phyloP scores from a whole-genome alignment of 768 basidiomycete genomes.

The Lactifluus hygrophoroides region DNA sequence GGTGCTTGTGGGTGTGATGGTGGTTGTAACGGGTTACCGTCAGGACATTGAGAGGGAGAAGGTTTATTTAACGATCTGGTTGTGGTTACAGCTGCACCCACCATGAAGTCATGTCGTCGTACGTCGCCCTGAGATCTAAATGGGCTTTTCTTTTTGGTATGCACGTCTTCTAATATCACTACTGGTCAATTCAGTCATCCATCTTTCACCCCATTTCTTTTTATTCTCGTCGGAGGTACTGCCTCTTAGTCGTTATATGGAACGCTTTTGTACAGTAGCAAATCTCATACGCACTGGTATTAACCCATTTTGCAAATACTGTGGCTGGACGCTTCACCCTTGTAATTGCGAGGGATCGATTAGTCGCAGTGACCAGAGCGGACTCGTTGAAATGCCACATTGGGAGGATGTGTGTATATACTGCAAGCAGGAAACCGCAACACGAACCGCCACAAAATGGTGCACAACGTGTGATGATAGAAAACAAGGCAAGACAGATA shows the following conservation, averaged over 20 bases:
- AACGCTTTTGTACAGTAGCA: conserved; percentile 8
- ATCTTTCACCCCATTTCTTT: background rate
- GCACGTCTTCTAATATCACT: background rate
- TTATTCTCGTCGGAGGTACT: background rate
- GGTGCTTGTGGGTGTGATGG: conserved; percentile 16
- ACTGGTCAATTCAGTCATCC: background rate
- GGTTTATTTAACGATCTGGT: background rate
- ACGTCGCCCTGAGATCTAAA: background rate
- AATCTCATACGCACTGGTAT: background rate
- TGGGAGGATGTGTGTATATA: too few species aligned
- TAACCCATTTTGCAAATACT: background rate
- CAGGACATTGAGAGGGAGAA: background rate
- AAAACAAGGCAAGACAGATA: conserved; percentile 2
- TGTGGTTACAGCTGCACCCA: background rate
- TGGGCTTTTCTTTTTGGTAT: background rate
- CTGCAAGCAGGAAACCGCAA: too few species aligned
- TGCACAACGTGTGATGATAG: conserved; percentile 10
- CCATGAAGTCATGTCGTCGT: background rate
- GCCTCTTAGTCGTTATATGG: background rate
- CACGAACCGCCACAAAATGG: background rate
- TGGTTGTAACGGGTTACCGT: conserved; percentile 17
- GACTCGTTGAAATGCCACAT: too few species aligned
- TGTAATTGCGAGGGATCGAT: background rate
- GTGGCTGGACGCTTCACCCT: background rate
- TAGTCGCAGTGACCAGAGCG: background rate